Evolutionary conservation across 2,329 filamentous ascomycete genomes (phyloP).

Genomic region (Botrytis galanthina): DNA sequence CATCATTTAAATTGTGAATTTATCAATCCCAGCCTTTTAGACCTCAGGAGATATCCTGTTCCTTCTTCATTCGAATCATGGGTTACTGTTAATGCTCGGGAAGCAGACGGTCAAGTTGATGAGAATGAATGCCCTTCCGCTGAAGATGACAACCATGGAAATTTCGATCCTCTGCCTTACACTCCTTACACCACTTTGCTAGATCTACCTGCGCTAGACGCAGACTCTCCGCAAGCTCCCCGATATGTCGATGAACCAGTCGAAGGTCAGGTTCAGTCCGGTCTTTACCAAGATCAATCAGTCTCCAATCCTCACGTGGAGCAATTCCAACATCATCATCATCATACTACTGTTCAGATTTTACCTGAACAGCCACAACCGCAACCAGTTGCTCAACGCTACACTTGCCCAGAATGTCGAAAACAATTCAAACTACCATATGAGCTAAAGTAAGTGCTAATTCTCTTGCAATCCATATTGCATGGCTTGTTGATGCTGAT

Average conservation of each 20-base stretch:
- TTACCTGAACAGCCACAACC: background rate
- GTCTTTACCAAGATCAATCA: background rate
- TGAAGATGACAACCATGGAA: background rate
- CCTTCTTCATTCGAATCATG: background rate
- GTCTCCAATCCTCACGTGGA: background rate
- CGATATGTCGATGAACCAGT: background rate
- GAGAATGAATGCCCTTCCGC: background rate
- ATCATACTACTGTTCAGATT: background rate
- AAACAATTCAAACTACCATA: background rate
- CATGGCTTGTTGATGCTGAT: background rate
- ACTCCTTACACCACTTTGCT: background rate
- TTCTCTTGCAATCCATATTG: background rate
- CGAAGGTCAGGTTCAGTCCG: background rate
- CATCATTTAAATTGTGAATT: background rate
- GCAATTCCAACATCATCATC: background rate
- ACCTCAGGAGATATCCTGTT: constrained; percentile 13
- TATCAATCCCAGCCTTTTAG: constrained; percentile 19
- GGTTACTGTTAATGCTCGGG: background rate
- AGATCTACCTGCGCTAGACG: background rate
- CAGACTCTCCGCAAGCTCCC: background rate
- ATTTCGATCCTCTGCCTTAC: constrained; percentile 6
- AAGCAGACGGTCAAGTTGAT: background rate
- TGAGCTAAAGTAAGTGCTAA: constrained; percentile 14
- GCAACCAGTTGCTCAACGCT: background rate
- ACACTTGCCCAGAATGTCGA: background rate